Evolutionary conservation across 257 asterid genomes (phyloP).

Genomic region (Solanum appendiculatum): DNA sequence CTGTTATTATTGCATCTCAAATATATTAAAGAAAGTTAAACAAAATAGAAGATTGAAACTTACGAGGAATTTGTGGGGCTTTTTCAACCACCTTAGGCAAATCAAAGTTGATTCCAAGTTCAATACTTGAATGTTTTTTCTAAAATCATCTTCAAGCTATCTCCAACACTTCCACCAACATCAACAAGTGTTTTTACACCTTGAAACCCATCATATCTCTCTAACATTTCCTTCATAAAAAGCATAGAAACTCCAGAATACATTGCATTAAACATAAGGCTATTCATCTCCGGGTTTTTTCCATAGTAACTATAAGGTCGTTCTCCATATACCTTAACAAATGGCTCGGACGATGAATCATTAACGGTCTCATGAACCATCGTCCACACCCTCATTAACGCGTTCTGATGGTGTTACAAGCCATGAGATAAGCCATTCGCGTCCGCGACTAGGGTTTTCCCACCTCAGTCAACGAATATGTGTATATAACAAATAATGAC

Average conservation of each 20-base stretch:
- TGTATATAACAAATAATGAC: not conserved
- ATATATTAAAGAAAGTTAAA: too few relatives aligned
- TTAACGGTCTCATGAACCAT: constrained; percentile 17
- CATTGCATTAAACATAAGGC: constrained; percentile 21
- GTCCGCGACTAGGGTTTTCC: constrained; percentile 16
- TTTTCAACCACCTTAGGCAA: constrained; percentile 17
- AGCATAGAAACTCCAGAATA: constrained; percentile 21
- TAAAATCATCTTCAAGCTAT: constrained; percentile 15
- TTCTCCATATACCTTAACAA: constrained; percentile 13
- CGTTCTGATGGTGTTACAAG: constrained; percentile 19
- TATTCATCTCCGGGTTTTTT: constrained; percentile 11
- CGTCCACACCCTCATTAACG: constrained; percentile 14
- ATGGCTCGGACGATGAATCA: constrained; percentile 15
- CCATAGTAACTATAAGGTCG: constrained; percentile 10
- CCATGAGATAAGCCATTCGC: constrained; percentile 12
- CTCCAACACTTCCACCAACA: constrained; percentile 19
- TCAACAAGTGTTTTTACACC: constrained; percentile 13
- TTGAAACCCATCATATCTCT: constrained; percentile 16
- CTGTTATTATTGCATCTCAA: too few relatives aligned
- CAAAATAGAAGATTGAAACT: not conserved
- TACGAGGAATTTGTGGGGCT: constrained; percentile 16
- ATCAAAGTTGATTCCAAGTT: constrained; percentile 18
- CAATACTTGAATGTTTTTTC: constrained; percentile 10
- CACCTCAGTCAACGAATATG: constrained; percentile 14
- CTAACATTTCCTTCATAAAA: constrained; percentile 16